phyloP scores from a whole-genome alignment of 257 asterid species.

The Prunella vulgaris region DNA sequence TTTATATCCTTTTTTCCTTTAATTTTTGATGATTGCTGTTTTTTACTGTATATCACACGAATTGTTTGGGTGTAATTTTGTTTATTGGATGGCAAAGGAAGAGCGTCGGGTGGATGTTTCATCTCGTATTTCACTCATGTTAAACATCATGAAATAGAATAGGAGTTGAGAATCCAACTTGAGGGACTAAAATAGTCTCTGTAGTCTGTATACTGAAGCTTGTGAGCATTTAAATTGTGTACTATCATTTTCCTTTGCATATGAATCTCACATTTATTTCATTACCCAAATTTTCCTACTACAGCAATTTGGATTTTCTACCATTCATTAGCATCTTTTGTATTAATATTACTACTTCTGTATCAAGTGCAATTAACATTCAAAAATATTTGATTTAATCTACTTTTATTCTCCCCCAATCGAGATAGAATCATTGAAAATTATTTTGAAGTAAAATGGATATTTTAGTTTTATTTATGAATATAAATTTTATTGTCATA shows the following conservation, averaged over 20 bases:
- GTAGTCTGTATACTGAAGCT: background rate
- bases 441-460: too few species aligned
- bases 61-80: slow-evolving; percentile 6
- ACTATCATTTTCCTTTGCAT: background rate
- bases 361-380: too few species aligned
- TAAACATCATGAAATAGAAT: background rate
- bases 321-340: too few species aligned
- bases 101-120: background rate
- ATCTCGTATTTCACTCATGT: background rate
- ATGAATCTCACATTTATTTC: too few species aligned
- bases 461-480: too few species aligned
- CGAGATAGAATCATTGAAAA: too few species aligned
- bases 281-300: too few species aligned
- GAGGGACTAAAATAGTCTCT: background rate
- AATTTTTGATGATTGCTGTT: background rate
- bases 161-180: background rate
- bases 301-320: too few species aligned
- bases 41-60: slow-evolving; percentile 5
- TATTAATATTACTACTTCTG: too few species aligned
- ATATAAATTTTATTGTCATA: too few species aligned
- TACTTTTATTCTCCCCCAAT: too few species aligned
- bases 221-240: background rate
- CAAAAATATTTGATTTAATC: too few species aligned
- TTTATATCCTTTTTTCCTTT: slow-evolving; percentile 5
- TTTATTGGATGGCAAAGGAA: slow-evolving; percentile 12